Conservation (phyloP, 768 basidiomycete genomes). For the Termitomyces sp. region DNA sequence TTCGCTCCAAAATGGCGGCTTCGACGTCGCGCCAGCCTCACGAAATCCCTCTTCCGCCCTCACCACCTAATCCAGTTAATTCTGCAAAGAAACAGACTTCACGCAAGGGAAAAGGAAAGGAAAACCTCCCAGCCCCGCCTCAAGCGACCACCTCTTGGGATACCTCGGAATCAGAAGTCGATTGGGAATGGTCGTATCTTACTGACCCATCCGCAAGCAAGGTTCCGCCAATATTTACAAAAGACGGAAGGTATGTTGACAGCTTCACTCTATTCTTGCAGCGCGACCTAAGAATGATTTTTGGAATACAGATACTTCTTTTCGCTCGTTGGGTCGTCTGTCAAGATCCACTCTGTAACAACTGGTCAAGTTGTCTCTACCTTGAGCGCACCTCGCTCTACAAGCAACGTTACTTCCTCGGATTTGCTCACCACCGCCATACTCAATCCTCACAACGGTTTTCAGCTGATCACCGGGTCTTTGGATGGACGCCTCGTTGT, state of each 20-base stretch:
- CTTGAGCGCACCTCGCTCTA: conserved; percentile 52
- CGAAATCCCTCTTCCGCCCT: conserved; percentile 32
- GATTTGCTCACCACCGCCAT: conserved; percentile 70
- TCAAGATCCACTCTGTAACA: conserved; percentile 81
- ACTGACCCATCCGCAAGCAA: conserved; percentile 66
- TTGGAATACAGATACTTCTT: conserved; percentile 75
- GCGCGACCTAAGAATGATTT: conserved; percentile 3
- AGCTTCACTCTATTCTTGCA: conserved; percentile 2
- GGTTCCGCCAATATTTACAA: conserved; percentile 78
- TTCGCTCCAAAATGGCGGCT: conserved; percentile 36
- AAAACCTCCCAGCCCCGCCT: conserved; percentile 25
- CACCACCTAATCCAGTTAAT: conserved; percentile 22
- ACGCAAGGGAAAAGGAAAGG: conserved; percentile 53
- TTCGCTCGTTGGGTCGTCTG: conserved; percentile 72
- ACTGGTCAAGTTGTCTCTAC: conserved; percentile 83
- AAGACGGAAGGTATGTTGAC: conserved; percentile 71
- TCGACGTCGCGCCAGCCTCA: conserved; percentile 40
- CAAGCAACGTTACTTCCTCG: conserved; percentile 34
- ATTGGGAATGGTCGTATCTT: conserved; percentile 71
- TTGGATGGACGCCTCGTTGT: conserved; percentile 81
- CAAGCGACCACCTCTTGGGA: conserved; percentile 23
- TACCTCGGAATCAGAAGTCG: conserved; percentile 25
- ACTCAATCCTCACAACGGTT: conserved; percentile 81
- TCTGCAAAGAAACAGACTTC: conserved; percentile 24
- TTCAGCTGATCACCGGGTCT: conserved; percentile 87